phyloP scores from a whole-genome alignment of 2,329 filamentous ascomycete genomes.

The Proliferodiscus dingleyae region DNA sequence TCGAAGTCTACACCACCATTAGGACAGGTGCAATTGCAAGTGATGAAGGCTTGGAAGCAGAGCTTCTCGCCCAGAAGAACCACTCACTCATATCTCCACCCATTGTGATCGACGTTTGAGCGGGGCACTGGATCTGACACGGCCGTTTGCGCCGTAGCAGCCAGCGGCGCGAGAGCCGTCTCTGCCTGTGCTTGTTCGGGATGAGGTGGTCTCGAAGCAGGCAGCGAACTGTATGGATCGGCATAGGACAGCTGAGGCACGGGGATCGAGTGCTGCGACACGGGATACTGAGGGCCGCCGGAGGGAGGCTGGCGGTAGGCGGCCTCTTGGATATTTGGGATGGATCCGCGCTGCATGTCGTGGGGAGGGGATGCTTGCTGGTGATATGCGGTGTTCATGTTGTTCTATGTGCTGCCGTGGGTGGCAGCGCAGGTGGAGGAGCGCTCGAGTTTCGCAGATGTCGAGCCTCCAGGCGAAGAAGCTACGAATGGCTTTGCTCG shows the following conservation, averaged over 20 bases:
- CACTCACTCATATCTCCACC: slow-evolving; percentile 29
- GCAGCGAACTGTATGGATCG: slow-evolving; percentile 11
- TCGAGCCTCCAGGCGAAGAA: slow-evolving; percentile 3
- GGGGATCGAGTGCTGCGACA: slow-evolving; percentile 21
- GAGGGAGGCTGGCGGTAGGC: slow-evolving; percentile 12
- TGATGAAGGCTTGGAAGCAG: not conserved
- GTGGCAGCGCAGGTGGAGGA: not conserved
- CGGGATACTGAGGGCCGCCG: slow-evolving; percentile 9
- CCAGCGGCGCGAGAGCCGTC: slow-evolving; percentile 13
- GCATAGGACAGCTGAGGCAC: slow-evolving; percentile 22
- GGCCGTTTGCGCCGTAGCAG: slow-evolving; percentile 15
- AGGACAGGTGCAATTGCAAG: slow-evolving; percentile 10
- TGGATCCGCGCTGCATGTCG: slow-evolving; percentile 14
- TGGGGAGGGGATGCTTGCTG: slow-evolving; percentile 16
- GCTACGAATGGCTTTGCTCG: not conserved
- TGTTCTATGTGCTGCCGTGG: not conserved
- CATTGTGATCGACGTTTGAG: slow-evolving; percentile 17
- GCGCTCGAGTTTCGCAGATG: slow-evolving; percentile 5
- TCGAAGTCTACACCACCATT: slow-evolving; percentile 53
- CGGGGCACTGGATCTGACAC: slow-evolving; percentile 15
- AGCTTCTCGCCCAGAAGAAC: not conserved
- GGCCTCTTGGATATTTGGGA: slow-evolving; percentile 13
- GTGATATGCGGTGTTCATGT: slow-evolving; percentile 16
- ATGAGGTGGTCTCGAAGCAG: slow-evolving; percentile 16
- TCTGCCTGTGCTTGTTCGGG: slow-evolving; percentile 16